Conservation (phyloP, 225 moss, liverwort and hornwort genomes). For the Pseudoscleropodium purum region DNA sequence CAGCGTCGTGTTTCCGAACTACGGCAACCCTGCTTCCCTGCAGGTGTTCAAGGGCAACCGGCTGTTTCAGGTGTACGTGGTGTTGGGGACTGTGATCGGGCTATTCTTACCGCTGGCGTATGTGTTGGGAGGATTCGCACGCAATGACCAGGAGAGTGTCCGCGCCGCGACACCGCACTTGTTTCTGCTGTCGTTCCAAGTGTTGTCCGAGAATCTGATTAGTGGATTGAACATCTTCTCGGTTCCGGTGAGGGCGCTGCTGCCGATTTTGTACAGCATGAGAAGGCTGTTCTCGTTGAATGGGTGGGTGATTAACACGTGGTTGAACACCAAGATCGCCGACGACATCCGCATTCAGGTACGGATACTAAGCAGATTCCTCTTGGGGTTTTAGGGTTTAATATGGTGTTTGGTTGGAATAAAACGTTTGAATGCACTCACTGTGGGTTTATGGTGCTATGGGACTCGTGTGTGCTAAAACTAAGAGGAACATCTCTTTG, state of each 20-base stretch:
- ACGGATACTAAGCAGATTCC: background rate
- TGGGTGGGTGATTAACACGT: slow-evolving; percentile 48
- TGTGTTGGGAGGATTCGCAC: slow-evolving; percentile 81
- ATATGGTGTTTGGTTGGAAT: too few species aligned
- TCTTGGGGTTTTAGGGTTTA: background rate
- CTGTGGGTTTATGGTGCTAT: background rate
- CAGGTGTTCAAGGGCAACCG: slow-evolving; percentile 75
- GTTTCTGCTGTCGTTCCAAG: slow-evolving; percentile 84
- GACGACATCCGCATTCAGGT: slow-evolving; percentile 32
- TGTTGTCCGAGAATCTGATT: slow-evolving; percentile 78
- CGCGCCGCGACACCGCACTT: slow-evolving; percentile 80
- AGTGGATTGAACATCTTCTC: slow-evolving; percentile 82
- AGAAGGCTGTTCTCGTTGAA: slow-evolving; percentile 68
- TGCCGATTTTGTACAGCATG: slow-evolving; percentile 74
- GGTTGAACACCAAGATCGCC: slow-evolving; percentile 3
- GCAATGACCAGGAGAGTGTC: slow-evolving; percentile 66
- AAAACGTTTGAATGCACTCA: background rate
- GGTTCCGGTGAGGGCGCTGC: slow-evolving; percentile 63
- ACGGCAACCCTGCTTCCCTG: slow-evolving; percentile 25
- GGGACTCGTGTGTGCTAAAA: background rate
- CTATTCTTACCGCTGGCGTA: slow-evolving; percentile 84
- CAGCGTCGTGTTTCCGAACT: slow-evolving; percentile 29
- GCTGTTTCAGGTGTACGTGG: slow-evolving; percentile 65
- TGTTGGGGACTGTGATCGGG: slow-evolving; percentile 65
- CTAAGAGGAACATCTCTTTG: background rate